These are phyloP conservation scores for Thelonectria discophora DNA, from an alignment of 2,329 filamentous ascomycete species.

Conservation along the genomic window DNA sequence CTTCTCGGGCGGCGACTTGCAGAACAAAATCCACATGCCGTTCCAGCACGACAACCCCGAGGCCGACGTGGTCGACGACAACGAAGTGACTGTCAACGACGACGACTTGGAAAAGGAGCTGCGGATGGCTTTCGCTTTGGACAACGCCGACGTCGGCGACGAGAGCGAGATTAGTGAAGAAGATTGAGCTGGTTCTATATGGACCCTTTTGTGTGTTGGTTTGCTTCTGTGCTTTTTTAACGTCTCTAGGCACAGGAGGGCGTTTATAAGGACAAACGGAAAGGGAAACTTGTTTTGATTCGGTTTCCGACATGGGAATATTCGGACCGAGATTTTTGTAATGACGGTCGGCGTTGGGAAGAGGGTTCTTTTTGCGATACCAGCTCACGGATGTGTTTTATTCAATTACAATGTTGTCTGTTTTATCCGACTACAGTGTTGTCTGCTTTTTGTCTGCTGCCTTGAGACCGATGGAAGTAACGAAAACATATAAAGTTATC, in stretches of 20 bases:
- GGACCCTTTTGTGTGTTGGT: not conserved
- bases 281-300: not conserved
- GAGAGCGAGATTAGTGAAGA: constrained; percentile 75
- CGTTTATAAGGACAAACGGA: constrained; percentile 11
- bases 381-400: constrained; percentile 10
- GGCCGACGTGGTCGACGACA: constrained; percentile 42
- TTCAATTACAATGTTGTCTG: no score
- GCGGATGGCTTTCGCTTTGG: constrained; percentile 56
- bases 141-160: constrained; percentile 59
- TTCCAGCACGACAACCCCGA: constrained; percentile 38
- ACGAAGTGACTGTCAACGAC: constrained; percentile 32
- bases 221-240: constrained; percentile 2
- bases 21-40: not conserved
- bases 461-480: no score
- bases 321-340: constrained; percentile 14
- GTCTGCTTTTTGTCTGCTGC: no score
- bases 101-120: constrained; percentile 61
- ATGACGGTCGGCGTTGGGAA: constrained; percentile 20
- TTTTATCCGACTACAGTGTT: no score
- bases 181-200: constrained; percentile 54
- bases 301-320: not conserved
- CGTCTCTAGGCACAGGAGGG: constrained; percentile 6
- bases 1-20: constrained; percentile 54
- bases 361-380: constrained; percentile 12
- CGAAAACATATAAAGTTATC: constrained; percentile 5